Base-by-base conservation (phyloP, 805 yeast genomes). In the Candida palmyrensis region DNA sequence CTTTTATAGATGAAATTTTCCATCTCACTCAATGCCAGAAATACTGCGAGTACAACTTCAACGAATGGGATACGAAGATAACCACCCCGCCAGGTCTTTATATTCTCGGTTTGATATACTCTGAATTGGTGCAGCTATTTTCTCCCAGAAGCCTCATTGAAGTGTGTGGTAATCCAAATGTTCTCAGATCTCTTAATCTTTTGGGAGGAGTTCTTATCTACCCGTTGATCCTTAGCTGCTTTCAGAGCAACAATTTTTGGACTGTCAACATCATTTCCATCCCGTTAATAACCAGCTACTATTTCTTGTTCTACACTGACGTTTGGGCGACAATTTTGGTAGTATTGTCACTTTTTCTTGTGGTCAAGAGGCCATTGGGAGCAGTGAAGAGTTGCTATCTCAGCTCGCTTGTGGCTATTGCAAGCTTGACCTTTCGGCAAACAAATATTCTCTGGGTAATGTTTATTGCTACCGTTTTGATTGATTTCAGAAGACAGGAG, bases 41-140 rank as follows among this genome's bases (percentile, higher is more conserved):
- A 30, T 88, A 82, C 49, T 73, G 86, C 38, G 44, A 53, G 2
- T 82, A 81, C 9, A 62, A 76, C 32, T 87, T 78, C 59, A 34
- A 42, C n/a, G 47, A 61, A 1, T 85, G 94, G 92, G 87, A 92
- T 54, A 70, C 78, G 9, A 89, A 90, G 51, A 87, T 92, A 51
- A 90, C 98, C 2, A 92, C 98, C 0, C 98, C 98, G 1, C 97
- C 97, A 1, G 98, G 97, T 0, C 62, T 90, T 12, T 90, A 92
- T 51, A 36, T 55, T 5, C 41, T 75, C 7, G 76, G 75, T 4
- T 56, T 57, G 20, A 40, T 43, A 3, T 72, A 67, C 40, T 57
- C 32, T 24, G 12, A 8, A 18, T 17, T 37, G 40, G 13, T 25
- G 15, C 14, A 10, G 10, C 4, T 4, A 18, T 10, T 5, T 25